phyloP scores from a whole-genome alignment of 108 stramenopile species.

The Nitzschia sp. region DNA sequence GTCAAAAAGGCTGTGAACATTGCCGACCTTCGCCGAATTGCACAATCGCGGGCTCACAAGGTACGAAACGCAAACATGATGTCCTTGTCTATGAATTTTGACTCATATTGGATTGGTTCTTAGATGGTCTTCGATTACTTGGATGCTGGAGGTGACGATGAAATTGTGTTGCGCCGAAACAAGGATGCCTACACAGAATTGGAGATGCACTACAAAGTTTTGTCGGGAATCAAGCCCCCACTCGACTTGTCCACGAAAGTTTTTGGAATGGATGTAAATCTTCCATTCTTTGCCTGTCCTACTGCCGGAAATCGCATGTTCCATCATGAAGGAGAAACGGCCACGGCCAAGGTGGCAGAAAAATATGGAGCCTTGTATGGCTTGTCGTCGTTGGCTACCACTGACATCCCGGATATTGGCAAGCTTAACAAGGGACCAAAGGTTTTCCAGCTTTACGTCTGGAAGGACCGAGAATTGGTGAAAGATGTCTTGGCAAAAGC shows the following conservation, averaged over 20 bases:
- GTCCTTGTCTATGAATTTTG: not conserved
- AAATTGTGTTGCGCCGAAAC: constrained; percentile 83
- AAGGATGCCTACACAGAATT: constrained; percentile 89
- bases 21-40: constrained; percentile 84
- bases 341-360: constrained; percentile 83
- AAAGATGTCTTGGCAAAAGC: constrained; percentile 91
- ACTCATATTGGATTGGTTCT: not conserved
- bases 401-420: constrained; percentile 82
- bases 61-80: constrained; percentile 39
- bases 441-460: constrained; percentile 97
- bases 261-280: constrained; percentile 75
- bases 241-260: constrained; percentile 83
- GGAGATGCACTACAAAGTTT: constrained; percentile 90
- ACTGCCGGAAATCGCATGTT: constrained; percentile 94
- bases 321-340: constrained; percentile 90
- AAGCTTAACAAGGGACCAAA: constrained; percentile 74
- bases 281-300: constrained; percentile 90
- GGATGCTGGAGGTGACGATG: constrained; percentile 90
- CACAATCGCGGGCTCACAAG: constrained; percentile 88
- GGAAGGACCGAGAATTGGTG: constrained; percentile 94
- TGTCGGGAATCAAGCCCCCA: constrained; percentile 88
- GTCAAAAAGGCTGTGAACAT: constrained; percentile 86
- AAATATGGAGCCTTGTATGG: constrained; percentile 87
- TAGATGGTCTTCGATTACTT: constrained; percentile 95
- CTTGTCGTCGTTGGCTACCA: constrained; percentile 83